Conservation (phyloP, 148 eudicot genomes). For the Selenicereus undatus region DNA sequence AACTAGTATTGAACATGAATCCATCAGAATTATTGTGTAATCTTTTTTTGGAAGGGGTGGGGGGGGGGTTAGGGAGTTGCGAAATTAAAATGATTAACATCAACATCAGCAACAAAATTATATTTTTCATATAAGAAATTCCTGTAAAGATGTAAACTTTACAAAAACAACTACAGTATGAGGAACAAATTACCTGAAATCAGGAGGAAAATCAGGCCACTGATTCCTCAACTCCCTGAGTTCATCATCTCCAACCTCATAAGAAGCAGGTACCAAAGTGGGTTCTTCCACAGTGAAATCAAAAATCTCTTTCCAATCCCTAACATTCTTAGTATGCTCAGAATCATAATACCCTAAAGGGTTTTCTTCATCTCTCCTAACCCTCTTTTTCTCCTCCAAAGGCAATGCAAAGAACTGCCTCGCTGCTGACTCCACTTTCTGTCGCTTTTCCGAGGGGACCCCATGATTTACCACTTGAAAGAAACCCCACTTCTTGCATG, state of each 20-base stretch:
- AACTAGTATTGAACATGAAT: too few relatives aligned
- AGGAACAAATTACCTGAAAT: slow-evolving; percentile 34
- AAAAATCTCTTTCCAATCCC: slow-evolving; percentile 68
- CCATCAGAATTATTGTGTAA: too few relatives aligned
- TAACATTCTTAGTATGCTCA: slow-evolving; percentile 60
- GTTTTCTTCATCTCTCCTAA: slow-evolving; percentile 39
- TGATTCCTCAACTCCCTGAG: slow-evolving; percentile 37
- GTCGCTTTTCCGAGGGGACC: slow-evolving; percentile 35
- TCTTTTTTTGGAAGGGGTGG: too few relatives aligned
- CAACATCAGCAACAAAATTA: too few relatives aligned
- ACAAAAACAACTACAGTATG: background rate
- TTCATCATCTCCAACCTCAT: slow-evolving; percentile 30
- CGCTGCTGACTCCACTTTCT: slow-evolving; percentile 30
- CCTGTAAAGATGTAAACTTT: background rate
- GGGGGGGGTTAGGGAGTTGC: too few relatives aligned
- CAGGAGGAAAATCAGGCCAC: slow-evolving; percentile 51
- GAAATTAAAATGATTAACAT: too few relatives aligned
- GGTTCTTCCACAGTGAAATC: slow-evolving; percentile 44
- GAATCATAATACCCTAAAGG: slow-evolving; percentile 53
- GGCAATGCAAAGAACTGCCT: slow-evolving; percentile 42
- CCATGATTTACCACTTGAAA: slow-evolving; percentile 71
- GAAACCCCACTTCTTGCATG: slow-evolving; percentile 62
- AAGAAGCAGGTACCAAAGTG: slow-evolving; percentile 39
- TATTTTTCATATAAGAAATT: too few relatives aligned
- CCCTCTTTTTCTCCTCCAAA: slow-evolving; percentile 52